Evolutionary conservation across 345 rosid genomes (phyloP), one percentile per base, ranked within the genome.

Genomic region (Rhodamnia argentea): DNA sequence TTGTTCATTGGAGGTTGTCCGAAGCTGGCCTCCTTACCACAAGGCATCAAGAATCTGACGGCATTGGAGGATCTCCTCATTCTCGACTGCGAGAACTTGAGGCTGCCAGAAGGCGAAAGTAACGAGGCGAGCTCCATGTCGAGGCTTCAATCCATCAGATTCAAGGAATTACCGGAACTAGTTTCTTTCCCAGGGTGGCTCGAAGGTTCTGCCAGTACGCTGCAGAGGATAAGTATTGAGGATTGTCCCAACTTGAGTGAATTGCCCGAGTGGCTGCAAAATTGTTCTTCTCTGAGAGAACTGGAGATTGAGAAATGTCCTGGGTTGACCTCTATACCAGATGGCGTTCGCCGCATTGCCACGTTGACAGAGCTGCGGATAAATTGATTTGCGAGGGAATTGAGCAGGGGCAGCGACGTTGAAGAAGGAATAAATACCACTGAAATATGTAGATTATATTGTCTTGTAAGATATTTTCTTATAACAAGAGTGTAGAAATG

Each of bases 121-220:
- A 54, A 82, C 82, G 70, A 81, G 37, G 52, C 7, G 18, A 15
- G 54, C 85, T 9, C n/a, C 32, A 42, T 18, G 56, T 62, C 60
- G 55, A 86, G 59, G 52, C 90, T 90, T 27, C 55, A 37, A 26
- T 32, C 55, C 14, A 29, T 90, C 15, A 15, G 8, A 13, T 29
- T 89, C 26, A 23, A 1, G 5, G 58, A 24, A 8, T 13, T 90
- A 32, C 88, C 87, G 5, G 81, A 57, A 23, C 18, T 90, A 57
- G 86, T 44, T 10, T 29, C 27, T 2, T 56, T 89, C 13, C 92
- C 91, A 9, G 32, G 44, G 27, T 88, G 92, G 92, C 74, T 88
- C 56, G 54, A 55, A 53, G 82, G 53, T 11, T 87, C 82, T 57
- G 78, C 86, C 4, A 52, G 55, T 24, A 86, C 87, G 37, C 55